A percentile compares a stretch with the other conserved stretches of the same genome.
phyloP scores from a whole-genome alignment of 306 rosid genomes.

The Pachyrhizus erosus region DNA sequence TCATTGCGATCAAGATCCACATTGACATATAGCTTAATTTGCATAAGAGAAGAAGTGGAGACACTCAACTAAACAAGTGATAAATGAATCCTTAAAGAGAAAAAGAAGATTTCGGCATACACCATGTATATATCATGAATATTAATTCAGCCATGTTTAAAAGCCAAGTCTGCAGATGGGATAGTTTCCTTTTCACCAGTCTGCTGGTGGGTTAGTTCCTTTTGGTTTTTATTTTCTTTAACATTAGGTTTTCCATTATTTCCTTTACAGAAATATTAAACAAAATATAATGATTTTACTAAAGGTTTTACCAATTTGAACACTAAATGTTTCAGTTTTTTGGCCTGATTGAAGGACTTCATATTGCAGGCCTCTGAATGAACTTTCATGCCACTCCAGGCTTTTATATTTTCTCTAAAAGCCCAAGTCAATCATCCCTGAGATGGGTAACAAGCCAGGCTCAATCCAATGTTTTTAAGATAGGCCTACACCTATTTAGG shows the following conservation, averaged over 20 bases:
- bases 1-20: conserved; percentile 24
- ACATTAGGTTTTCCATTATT: background rate
- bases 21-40: conserved; percentile 2
- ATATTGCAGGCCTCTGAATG: background rate
- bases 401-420: background rate
- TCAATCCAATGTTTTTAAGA: background rate
- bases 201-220: background rate
- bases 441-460: background rate
- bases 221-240: conserved; percentile 3
- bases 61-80: background rate
- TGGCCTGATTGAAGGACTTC: background rate
- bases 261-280: background rate
- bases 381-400: background rate
- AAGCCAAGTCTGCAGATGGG: conserved; percentile 14
- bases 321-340: background rate
- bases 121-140: background rate
- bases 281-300: background rate
- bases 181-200: background rate
- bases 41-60: conserved; percentile 4
- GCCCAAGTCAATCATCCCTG: background rate
- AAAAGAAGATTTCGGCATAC: background rate
- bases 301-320: background rate
- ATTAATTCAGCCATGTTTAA: background rate
- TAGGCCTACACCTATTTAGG: background rate
- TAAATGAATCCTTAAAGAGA: background rate